These are phyloP conservation scores for Tulasnella sp. DNA, from an alignment of 768 basidiomycete genomes.

Conservation along the genomic window DNA sequence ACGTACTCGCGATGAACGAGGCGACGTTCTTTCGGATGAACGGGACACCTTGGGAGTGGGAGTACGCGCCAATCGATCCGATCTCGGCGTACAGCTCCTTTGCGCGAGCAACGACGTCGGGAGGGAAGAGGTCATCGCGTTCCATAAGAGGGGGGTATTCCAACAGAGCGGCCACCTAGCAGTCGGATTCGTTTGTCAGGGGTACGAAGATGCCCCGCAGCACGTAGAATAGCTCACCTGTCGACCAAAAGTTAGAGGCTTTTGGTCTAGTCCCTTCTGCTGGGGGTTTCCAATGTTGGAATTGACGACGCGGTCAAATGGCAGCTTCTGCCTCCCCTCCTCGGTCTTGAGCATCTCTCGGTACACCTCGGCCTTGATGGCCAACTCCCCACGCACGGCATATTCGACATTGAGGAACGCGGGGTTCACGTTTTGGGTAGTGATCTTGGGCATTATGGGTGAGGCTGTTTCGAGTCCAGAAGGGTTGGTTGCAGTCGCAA, in stretches of 20 bases:
- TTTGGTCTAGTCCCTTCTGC: conserved; percentile 86
- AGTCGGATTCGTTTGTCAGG: conserved; percentile 11
- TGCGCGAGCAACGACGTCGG: conserved; percentile 74
- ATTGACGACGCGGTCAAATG: conserved; percentile 79
- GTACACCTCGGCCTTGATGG: conserved; percentile 82
- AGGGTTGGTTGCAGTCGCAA: not conserved
- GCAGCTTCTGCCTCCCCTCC: conserved; percentile 34
- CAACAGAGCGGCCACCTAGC: conserved; percentile 74
- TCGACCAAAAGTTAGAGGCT: conserved; percentile 80
- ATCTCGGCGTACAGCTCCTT: conserved; percentile 70
- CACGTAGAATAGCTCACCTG: conserved; percentile 75
- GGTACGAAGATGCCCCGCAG: conserved; percentile 1
- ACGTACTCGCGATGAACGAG: conserved; percentile 71
- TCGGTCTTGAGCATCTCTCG: conserved; percentile 51
- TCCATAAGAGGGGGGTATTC: conserved; percentile 82
- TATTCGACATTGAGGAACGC: conserved; percentile 81
- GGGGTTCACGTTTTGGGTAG: conserved; percentile 66
- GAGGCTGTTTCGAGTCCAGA: not conserved
- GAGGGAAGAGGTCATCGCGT: conserved; percentile 53
- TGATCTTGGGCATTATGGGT: conserved; percentile 32
- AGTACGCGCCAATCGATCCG: conserved; percentile 89
- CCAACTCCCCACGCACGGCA: conserved; percentile 93
- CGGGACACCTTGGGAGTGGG: conserved; percentile 86
- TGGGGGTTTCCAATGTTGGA: conserved; percentile 99
- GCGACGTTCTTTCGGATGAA: conserved; percentile 81